Evolutionary conservation across 2,329 filamentous ascomycete genomes (phyloP).

Genomic region (Blumeria hordei): DNA sequence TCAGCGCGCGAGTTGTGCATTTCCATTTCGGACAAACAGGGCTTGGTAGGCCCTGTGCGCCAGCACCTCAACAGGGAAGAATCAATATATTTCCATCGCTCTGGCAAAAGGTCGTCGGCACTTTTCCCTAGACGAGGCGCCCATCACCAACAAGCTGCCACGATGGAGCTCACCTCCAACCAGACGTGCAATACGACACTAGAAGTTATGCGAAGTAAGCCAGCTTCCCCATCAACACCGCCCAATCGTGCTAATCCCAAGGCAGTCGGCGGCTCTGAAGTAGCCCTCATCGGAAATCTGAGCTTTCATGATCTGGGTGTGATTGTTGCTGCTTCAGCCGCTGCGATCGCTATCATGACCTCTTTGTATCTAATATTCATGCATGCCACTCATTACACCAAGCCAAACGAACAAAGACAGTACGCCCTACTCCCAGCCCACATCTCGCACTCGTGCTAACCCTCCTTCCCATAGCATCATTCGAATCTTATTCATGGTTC

Average conservation of each 20-base stretch:
- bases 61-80: no score
- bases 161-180: no score
- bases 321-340: constrained; percentile 23
- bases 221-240: not conserved
- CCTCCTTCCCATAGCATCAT: constrained; percentile 35
- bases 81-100: no score
- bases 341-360: constrained; percentile 25
- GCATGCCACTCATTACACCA: constrained; percentile 36
- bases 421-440: constrained; percentile 10
- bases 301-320: constrained; percentile 31
- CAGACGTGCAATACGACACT: constrained; percentile 15
- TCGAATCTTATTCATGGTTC: constrained; percentile 72
- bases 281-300: constrained; percentile 21
- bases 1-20: no score
- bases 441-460: not conserved
- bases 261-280: constrained; percentile 19
- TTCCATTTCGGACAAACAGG: no score
- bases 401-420: constrained; percentile 34
- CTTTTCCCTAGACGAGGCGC: no score
- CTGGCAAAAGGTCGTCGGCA: no score
- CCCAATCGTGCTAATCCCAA: constrained; percentile 5
- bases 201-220: constrained; percentile 16
- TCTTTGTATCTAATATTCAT: constrained; percentile 32
- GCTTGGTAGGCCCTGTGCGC: no score
- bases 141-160: no score